phyloP scores from a whole-genome alignment of 2,329 filamentous ascomycete genomes.

The Diaporthe destruens region DNA sequence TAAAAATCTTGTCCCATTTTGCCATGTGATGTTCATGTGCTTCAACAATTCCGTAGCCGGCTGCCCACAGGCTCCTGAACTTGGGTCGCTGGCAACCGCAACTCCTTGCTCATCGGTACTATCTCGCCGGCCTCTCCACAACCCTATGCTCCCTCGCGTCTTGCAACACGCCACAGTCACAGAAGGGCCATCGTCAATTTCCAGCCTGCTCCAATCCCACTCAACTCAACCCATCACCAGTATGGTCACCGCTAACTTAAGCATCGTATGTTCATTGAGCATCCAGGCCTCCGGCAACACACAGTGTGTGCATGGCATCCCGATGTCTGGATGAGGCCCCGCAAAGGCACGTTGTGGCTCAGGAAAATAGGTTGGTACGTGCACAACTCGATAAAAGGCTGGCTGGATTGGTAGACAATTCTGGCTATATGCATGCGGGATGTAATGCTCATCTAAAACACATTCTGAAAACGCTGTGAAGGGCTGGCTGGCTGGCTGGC shows the following conservation, averaged over 20 bases:
- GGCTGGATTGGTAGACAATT: neutral
- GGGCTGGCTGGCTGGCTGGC: neutral
- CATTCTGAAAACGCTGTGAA: neutral
- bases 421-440: slow-evolving; percentile 8
- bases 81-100: neutral
- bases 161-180: neutral
- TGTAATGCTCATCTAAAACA: neutral
- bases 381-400: neutral
- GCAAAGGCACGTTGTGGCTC: neutral
- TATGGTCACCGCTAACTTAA: neutral
- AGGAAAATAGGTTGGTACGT: too few species aligned
- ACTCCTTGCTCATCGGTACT: neutral
- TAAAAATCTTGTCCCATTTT: neutral
- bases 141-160: too few species aligned
- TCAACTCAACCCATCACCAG: neutral
- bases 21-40: neutral
- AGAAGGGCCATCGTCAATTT: neutral
- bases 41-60: rapidly evolving
- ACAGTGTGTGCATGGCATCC: neutral
- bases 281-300: neutral
- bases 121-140: neutral
- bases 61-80: neutral
- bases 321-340: rapidly evolving
- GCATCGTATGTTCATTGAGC: neutral
- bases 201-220: too few species aligned